Evolutionary conservation across 83 land plant genomes (phyloP).

Genomic region (Diphasiastrum complanatum): DNA sequence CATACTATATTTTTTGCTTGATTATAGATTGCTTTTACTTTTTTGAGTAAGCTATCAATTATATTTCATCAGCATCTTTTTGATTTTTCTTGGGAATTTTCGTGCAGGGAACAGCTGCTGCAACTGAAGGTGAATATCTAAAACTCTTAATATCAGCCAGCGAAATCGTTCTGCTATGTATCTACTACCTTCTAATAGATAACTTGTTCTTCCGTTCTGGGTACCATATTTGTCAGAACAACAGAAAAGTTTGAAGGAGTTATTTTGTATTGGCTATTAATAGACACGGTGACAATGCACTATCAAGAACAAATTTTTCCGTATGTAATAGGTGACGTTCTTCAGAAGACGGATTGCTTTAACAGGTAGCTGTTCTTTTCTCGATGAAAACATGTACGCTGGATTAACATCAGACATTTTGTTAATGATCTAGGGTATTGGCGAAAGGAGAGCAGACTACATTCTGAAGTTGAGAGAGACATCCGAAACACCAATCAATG

Average conservation of each 20-base stretch:
- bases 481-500: constrained; percentile 41
- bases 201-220: no score
- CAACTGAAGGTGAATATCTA: constrained; percentile 32
- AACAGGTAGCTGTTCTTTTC: no score
- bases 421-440: constrained; percentile 73
- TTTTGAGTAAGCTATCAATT: background rate
- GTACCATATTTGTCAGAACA: no score
- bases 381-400: background rate
- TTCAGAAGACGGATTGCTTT: no score
- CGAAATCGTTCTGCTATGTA: background rate
- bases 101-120: constrained; percentile 63
- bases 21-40: background rate
- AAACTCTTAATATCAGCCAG: background rate
- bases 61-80: background rate
- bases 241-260: no score
- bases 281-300: no score
- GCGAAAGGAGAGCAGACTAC: constrained; percentile 49
- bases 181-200: background rate
- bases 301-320: no score
- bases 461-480: constrained; percentile 42
- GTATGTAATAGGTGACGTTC: no score
- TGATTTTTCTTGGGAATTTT: constrained; percentile 2
- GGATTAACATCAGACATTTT: background rate
- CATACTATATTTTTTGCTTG: background rate
- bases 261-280: no score